Evolutionary conservation across 2,329 filamentous ascomycete genomes (phyloP), one percentile per base, ranked within the genome.

Genomic region (Curvularia sp.): DNA sequence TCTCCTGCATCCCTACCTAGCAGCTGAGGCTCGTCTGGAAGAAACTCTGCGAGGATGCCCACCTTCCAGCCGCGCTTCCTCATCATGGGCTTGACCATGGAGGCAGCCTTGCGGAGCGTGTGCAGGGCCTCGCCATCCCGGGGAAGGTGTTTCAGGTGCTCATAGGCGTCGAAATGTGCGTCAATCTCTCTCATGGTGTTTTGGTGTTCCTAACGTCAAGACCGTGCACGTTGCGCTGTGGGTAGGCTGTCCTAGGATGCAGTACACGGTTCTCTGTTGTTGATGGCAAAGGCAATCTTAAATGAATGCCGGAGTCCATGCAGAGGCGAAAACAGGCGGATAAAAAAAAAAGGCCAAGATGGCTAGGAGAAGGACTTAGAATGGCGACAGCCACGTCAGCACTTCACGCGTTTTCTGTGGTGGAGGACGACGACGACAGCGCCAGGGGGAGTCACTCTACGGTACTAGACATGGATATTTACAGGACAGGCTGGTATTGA

Each of bases 81-180:
- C 93, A 98, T 98, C 62, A 98, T 91, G 18, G 94, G 94, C 76
- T 97, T 97, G 61, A 97, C 93, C 57, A 96, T 79, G 26, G 93
- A 96, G 2, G 92, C 92, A 41, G 96, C 84, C 77, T 90, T 93
- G 69, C 88, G 90, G 24, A 98, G 83, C 57, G 86, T 86, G 35
- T 86, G 71, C 10, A 83, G 72, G n/a, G 81, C 82, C 44, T 81
- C 77, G 48, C 78, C 77, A 49, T 77, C 76, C 35, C 77, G 76
- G 7, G 78, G 78, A 5, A 82, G 71, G 48, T 80, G 76, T 52
- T 77, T 76, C 3, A 83, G 73, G 68, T 83, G 81, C 72, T 82
- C 80, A 60, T 83, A 84, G 31, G 76, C 78, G 71, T 78, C 77
- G 67, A 84, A 83, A 48, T 82, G 79, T 18, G 81, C 69, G 61